phyloP scores from a whole-genome alignment of 23 red algal species.

The Agarophyton chilense region DNA sequence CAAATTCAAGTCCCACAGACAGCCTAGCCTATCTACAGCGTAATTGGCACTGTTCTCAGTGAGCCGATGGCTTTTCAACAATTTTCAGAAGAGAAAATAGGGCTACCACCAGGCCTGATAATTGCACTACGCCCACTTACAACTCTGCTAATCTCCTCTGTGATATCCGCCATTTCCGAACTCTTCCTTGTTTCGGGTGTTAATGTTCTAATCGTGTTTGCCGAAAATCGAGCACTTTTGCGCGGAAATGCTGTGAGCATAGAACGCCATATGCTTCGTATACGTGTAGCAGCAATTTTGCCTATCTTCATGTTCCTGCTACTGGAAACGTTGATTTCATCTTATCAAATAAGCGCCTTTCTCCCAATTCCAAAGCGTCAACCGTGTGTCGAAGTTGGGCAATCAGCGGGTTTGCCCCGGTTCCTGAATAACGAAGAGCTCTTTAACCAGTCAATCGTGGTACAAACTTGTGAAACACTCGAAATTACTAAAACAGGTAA shows the following conservation, averaged over 20 bases:
- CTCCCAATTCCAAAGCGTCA: background rate
- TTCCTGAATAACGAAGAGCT: too few relatives aligned
- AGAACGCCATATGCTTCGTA: background rate
- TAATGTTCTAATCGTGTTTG: background rate
- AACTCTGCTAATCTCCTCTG: background rate
- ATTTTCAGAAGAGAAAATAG: too few relatives aligned
- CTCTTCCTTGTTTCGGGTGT: background rate
- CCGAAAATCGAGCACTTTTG: background rate
- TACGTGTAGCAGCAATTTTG: background rate
- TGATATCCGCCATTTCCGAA: background rate
- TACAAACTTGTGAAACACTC: too few relatives aligned
- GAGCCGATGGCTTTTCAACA: too few relatives aligned
- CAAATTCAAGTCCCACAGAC: too few relatives aligned
- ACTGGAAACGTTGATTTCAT: background rate
- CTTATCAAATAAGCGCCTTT: too few relatives aligned
- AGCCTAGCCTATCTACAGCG: too few relatives aligned
- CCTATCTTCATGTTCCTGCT: background rate
- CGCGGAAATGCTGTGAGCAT: background rate
- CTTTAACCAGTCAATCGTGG: too few relatives aligned
- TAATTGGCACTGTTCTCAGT: too few relatives aligned
- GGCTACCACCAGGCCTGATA: background rate
- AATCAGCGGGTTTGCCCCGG: too few relatives aligned
- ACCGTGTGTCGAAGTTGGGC: background rate
- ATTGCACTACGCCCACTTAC: background rate
- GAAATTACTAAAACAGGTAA: too few relatives aligned